phyloP scores from a whole-genome alignment of 192 early-diverging fungal species.

The Coemansia sp. region DNA sequence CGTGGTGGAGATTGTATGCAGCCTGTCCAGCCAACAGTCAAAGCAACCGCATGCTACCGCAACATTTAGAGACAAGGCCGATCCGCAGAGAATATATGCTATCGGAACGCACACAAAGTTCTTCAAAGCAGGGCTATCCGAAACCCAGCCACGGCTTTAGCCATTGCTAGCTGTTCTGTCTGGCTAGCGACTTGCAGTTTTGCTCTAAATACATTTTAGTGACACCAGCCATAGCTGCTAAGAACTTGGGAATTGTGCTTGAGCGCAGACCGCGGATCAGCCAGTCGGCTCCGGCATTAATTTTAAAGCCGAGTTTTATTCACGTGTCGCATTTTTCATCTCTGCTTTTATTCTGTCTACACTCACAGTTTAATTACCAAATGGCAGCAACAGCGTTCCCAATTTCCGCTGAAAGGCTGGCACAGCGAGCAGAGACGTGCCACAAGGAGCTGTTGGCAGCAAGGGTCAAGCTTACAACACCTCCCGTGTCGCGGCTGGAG shows the following conservation, averaged over 20 bases:
- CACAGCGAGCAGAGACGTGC: slow-evolving; percentile 21
- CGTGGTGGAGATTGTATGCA: slow-evolving; percentile 30
- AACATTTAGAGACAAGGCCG: slow-evolving; percentile 26
- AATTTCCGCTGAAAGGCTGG: slow-evolving; percentile 23
- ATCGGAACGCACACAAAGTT: slow-evolving; percentile 37
- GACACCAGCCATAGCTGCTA: not conserved
- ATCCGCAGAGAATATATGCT: slow-evolving; percentile 16
- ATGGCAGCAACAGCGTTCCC: slow-evolving; percentile 4
- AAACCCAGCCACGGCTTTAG: slow-evolving; percentile 23
- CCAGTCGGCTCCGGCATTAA: not conserved
- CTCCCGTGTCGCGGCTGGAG: slow-evolving; percentile 35
- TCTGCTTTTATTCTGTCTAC: not conserved
- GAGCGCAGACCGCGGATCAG: not conserved
- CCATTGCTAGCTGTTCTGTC: not conserved
- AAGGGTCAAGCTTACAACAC: slow-evolving; percentile 39
- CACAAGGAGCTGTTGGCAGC: slow-evolving; percentile 32
- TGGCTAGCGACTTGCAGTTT: too few species aligned
- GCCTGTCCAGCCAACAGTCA: slow-evolving; percentile 5
- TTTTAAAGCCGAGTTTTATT: not conserved
- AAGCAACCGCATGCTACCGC: slow-evolving; percentile 38
- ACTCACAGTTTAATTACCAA: not conserved
- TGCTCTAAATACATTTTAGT: too few species aligned
- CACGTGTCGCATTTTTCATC: not conserved
- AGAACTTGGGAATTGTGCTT: not conserved
- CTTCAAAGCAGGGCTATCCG: slow-evolving; percentile 29